phyloP scores from a whole-genome alignment of 345 rosid genomes.

The Brassica incana region DNA sequence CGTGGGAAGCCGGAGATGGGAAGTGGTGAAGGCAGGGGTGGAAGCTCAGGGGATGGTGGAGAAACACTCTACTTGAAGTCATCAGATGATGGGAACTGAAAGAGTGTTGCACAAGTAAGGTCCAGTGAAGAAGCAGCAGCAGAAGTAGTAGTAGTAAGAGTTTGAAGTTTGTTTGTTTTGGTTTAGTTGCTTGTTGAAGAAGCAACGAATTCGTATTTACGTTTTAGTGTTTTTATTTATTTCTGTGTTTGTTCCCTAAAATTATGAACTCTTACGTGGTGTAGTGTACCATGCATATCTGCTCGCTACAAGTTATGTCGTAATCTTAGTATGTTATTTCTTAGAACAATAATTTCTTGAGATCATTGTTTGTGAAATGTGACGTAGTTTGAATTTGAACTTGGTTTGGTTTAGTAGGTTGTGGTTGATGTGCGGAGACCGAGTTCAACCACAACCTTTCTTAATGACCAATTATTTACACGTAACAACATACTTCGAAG shows the following conservation, averaged over 20 bases:
- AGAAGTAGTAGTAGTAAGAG: slow-evolving; percentile 24
- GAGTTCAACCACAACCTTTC: not conserved
- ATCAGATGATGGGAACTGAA: slow-evolving; percentile 67
- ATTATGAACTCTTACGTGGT: slow-evolving; percentile 32
- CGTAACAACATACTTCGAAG: not conserved
- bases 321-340: slow-evolving; percentile 33
- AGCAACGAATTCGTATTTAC: slow-evolving; percentile 30
- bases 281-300: slow-evolving; percentile 36
- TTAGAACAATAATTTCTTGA: not conserved
- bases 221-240: not conserved
- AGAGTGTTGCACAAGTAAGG: slow-evolving; percentile 32
- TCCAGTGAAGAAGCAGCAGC: slow-evolving; percentile 25
- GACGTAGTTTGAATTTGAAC: not conserved
- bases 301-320: slow-evolving; percentile 34
- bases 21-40: slow-evolving; percentile 77
- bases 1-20: slow-evolving; percentile 89
- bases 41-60: slow-evolving; percentile 82
- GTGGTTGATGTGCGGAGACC: not conserved
- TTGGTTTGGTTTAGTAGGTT: not conserved
- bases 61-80: slow-evolving; percentile 90
- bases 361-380: not conserved
- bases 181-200: slow-evolving; percentile 29
- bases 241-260: slow-evolving; percentile 27
- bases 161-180: slow-evolving; percentile 33
- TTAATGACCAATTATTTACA: not conserved